Evolutionary conservation across 1,139 yeast species (phyloP).

Genomic region (Yamadazyma pseudoaaseri): DNA sequence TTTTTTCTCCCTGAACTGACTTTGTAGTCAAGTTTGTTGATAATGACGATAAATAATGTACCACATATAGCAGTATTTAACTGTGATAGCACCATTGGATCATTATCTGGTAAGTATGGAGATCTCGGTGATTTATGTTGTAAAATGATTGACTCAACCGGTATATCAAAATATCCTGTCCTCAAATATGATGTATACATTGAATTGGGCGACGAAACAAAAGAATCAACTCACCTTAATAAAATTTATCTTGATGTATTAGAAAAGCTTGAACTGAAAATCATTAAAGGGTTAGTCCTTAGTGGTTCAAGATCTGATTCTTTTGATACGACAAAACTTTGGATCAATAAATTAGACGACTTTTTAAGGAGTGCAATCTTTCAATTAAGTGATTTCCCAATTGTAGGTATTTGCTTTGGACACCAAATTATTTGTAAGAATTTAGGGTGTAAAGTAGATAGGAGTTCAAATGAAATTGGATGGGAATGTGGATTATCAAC

Average conservation of each 20-base stretch:
- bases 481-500: constrained; percentile 72
- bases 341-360: constrained; percentile 52
- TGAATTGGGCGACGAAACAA: constrained; percentile 32
- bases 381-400: constrained; percentile 32
- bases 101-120: constrained; percentile 34
- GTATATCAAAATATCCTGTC: constrained; percentile 13
- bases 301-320: constrained; percentile 70
- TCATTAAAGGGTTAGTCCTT: constrained; percentile 47
- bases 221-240: constrained; percentile 12
- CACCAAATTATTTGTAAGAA: constrained; percentile 75
- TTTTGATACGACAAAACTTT: constrained; percentile 41
- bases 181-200: constrained; percentile 47
- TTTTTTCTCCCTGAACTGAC: no score
- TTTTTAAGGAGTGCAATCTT: constrained; percentile 36
- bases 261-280: constrained; percentile 27
- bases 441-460: constrained; percentile 57
- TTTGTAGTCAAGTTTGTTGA: no score
- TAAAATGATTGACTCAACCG: constrained; percentile 23
- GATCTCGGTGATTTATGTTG: constrained; percentile 53
- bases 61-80: constrained; percentile 45
- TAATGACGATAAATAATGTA: no score
- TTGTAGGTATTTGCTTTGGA: constrained; percentile 80
- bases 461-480: constrained; percentile 51
- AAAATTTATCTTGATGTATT: constrained; percentile 18
- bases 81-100: constrained; percentile 42